Conservation (phyloP, 2,329 filamentous ascomycete genomes). For the Dactylellina sp. region DNA sequence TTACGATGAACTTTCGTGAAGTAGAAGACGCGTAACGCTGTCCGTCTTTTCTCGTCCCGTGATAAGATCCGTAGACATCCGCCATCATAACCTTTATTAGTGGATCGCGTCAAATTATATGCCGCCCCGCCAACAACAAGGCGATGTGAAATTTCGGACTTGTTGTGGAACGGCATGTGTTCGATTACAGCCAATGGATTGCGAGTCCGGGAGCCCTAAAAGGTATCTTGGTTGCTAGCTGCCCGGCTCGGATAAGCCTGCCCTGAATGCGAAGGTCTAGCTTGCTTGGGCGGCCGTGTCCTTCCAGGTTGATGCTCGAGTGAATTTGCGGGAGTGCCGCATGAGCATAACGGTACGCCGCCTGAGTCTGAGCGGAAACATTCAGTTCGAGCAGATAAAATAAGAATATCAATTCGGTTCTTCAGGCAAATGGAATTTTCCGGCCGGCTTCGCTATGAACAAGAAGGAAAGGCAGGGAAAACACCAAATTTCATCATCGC, state of each 20-base stretch:
- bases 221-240: slow-evolving; percentile 9
- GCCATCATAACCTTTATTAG: no score
- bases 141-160: not conserved
- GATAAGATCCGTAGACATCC: no score
- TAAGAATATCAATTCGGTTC: not conserved
- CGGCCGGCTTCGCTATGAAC: slow-evolving; percentile 48
- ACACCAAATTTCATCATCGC: slow-evolving; percentile 43
- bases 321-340: slow-evolving; percentile 21
- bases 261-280: slow-evolving; percentile 35
- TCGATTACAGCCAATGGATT: slow-evolving; percentile 39
- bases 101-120: no score
- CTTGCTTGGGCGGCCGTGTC: slow-evolving; percentile 25
- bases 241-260: slow-evolving; percentile 56
- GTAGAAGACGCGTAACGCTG: no score
- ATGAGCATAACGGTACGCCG: slow-evolving; percentile 7
- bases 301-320: slow-evolving; percentile 24
- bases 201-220: slow-evolving; percentile 35
- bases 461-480: slow-evolving; percentile 6
- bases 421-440: slow-evolving; percentile 50
- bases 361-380: slow-evolving; percentile 34
- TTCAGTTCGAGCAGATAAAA: not conserved
- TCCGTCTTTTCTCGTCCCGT: no score
- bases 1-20: no score
- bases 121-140: not conserved
- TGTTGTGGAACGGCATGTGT: slow-evolving; percentile 14